phyloP scores from a whole-genome alignment of 2,329 filamentous ascomycete species.

The Pleoardoris graminearum region DNA sequence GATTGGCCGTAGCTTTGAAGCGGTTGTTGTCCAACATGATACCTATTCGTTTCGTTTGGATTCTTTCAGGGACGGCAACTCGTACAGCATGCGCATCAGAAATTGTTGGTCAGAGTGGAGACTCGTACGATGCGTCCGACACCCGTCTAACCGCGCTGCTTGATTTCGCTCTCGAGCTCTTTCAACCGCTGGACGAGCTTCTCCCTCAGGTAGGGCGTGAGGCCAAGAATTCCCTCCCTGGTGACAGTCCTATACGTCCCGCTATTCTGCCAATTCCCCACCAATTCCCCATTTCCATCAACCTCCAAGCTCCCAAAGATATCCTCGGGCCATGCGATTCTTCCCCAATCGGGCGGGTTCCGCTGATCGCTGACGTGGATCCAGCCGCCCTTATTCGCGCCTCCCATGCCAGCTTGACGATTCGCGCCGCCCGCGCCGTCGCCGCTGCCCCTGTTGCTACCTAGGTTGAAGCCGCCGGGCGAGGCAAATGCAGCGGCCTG shows the following conservation, averaged over 20 bases:
- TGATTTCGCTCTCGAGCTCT: conserved; percentile 25
- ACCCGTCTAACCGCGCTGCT: background rate
- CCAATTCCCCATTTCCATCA: conserved; percentile 60
- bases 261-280: conserved; percentile 62
- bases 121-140: background rate
- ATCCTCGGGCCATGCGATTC: conserved; percentile 68
- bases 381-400: conserved; percentile 62
- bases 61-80: no score
- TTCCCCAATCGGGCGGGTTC: conserved; percentile 64
- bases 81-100: no score
- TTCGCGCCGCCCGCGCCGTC: conserved; percentile 60
- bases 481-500: conserved; percentile 65
- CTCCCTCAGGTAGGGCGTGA: conserved; percentile 53
- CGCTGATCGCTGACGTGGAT: conserved; percentile 65
- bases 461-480: conserved; percentile 59
- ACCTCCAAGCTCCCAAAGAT: conserved; percentile 68
- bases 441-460: conserved; percentile 42
- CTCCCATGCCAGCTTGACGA: conserved; percentile 61
- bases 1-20: no score
- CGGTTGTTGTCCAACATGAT: no score
- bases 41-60: no score
- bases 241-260: conserved; percentile 66
- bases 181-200: conserved; percentile 54
- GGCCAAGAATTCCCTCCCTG: conserved; percentile 60
- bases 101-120: no score